phyloP scores from a whole-genome alignment of 148 eudicot genomes.

The Selenicereus undatus region DNA sequence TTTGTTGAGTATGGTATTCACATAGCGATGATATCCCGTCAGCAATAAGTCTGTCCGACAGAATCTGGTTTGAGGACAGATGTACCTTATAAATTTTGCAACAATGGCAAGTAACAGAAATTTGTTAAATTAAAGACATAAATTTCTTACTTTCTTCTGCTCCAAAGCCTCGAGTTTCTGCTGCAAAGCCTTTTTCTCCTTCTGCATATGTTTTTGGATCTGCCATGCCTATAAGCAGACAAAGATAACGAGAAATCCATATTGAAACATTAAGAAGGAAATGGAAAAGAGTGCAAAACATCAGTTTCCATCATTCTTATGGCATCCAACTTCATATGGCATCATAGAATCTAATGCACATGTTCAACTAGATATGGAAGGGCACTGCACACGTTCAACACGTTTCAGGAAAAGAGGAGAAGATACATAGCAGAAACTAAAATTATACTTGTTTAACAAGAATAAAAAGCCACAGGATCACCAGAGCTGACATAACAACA shows the following conservation, averaged over 20 bases:
- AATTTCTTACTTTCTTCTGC: slow-evolving; percentile 54
- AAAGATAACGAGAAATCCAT: slow-evolving; percentile 4
- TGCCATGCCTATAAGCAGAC: slow-evolving; percentile 58
- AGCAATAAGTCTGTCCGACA: slow-evolving; percentile 41
- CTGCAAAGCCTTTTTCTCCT: slow-evolving; percentile 52
- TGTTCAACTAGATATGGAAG: not conserved
- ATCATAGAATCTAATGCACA: not conserved
- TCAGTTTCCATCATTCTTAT: slow-evolving; percentile 1
- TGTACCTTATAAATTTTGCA: slow-evolving; percentile 24
- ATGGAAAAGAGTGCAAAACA: slow-evolving; percentile 13
- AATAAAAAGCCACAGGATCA: not conserved
- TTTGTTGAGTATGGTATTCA: slow-evolving; percentile 55
- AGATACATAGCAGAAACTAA: not conserved
- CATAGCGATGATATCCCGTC: slow-evolving; percentile 54
- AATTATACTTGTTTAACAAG: not conserved
- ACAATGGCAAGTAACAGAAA: not conserved
- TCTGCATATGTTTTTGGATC: slow-evolving; percentile 82
- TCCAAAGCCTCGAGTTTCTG: slow-evolving; percentile 51
- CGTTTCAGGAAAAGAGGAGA: not conserved
- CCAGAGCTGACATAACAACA: not conserved
- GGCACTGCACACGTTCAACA: not conserved
- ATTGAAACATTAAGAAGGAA: slow-evolving; percentile 6
- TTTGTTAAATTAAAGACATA: not conserved
- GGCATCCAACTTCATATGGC: slow-evolving; percentile 2
- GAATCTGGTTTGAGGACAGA: slow-evolving; percentile 41